Conservation (phyloP, 73 alveolate genomes). For the Paramecium pentaurelia region DNA sequence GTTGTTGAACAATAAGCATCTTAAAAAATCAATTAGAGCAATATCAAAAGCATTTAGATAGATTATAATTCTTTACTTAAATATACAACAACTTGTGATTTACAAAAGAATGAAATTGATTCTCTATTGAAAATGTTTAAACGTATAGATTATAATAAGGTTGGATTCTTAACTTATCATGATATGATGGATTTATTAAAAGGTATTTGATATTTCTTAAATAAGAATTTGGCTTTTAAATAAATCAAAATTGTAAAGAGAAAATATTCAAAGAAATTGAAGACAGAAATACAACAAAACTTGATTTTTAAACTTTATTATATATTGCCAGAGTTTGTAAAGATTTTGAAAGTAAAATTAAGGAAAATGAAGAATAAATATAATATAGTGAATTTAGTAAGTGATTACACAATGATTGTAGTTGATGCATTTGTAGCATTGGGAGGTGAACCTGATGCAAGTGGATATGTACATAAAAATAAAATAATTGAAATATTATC, state of each 20-base stretch:
- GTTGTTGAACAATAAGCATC: neutral
- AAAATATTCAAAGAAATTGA: conserved; percentile 19
- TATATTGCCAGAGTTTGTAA: neutral
- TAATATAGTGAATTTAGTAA: neutral
- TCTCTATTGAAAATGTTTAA: neutral
- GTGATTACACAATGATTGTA: neutral
- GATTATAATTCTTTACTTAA: conserved; percentile 6
- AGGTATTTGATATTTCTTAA: neutral
- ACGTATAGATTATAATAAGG: neutral
- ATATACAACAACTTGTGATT: neutral
- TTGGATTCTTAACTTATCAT: neutral
- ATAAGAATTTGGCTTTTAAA: conserved; percentile 2
- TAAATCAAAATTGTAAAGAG: neutral
- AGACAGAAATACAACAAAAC: conserved; percentile 6
- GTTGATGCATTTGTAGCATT: conserved; percentile 84
- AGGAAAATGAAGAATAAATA: neutral
- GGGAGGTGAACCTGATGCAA: conserved; percentile 73
- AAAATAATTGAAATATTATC: conserved; percentile 67
- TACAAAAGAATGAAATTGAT: neutral
- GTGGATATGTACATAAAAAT: conserved; percentile 66
- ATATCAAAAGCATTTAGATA: neutral
- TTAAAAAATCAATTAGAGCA: neutral
- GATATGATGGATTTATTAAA: neutral
- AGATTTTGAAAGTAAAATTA: neutral
- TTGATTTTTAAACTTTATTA: neutral